Percentiles rank a stretch among this genome's conserved stretches.
phyloP scores from a whole-genome alignment of 2,329 filamentous ascomycete genomes.

The Fusarium burgessii region DNA sequence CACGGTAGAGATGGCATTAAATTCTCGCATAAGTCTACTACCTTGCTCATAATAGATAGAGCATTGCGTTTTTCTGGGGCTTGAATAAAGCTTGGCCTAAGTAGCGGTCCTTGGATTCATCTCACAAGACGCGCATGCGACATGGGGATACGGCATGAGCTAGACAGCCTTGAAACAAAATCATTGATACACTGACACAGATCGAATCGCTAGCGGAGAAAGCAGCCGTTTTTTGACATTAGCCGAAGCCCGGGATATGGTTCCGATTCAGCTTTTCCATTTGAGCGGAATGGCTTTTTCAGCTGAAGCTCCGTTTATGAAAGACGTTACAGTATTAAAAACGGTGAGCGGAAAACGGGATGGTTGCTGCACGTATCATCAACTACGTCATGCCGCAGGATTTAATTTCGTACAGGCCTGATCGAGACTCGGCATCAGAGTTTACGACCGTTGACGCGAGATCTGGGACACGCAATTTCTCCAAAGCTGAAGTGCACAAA shows the following conservation, averaged over 20 bases:
- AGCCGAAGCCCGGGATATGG: conserved; percentile 11
- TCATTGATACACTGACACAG: conserved; percentile 1
- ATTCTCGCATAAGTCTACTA: conserved; percentile 15
- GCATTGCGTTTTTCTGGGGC: conserved; percentile 1
- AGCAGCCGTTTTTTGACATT: conserved; percentile 20
- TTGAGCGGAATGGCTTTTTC: conserved; percentile 1
- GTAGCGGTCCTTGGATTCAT: conserved; percentile 9
- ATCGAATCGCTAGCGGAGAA: conserved; percentile 22
- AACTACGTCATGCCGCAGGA: conserved; percentile 42
- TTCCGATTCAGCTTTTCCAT: conserved; percentile 20
- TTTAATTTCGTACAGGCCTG: conserved; percentile 11
- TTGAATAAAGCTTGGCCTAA: neutral
- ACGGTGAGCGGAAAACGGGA: conserved; percentile 19
- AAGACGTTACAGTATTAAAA: conserved; percentile 6
- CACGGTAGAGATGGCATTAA: neutral
- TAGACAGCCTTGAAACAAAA: conserved; percentile 34
- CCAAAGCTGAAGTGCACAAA: neutral
- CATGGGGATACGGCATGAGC: conserved; percentile 12
- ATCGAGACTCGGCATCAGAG: conserved; percentile 20
- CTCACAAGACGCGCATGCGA: neutral
- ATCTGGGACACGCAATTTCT: neutral
- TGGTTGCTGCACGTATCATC: neutral
- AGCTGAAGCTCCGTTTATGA: conserved; percentile 24
- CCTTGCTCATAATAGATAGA: neutral
- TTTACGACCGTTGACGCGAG: conserved; percentile 3